Base-by-base conservation (phyloP, 2,329 filamentous ascomycete genomes). In the Alternaria postmessia region DNA sequence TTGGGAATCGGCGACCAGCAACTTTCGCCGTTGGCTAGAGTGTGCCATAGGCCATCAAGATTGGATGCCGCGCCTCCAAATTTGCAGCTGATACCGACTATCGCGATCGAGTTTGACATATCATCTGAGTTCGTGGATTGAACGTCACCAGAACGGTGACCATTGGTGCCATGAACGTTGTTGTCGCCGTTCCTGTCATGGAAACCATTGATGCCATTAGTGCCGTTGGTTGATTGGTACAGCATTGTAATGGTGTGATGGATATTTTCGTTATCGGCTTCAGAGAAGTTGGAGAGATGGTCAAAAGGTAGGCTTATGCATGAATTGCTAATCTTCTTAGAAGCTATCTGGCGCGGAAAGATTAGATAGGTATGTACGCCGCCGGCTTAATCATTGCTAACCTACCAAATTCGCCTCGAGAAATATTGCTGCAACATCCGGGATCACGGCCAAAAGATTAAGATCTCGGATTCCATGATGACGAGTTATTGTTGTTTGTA, bases 51-150 rank as follows among this genome's bases (percentile, higher is more conserved):
- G 18, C n/a, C 43, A 32, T 47, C 26, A 16, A 47, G 43, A 11
- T 47, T 47, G 18, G 28, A 32, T 20, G 44, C 28, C 7, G 44
- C 18, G 16, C 28, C 44, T 22, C 44, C 44, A 7, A 47, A 47
- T 8, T 34, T 47, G 44, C 44, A 47, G 28, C 44, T 47, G n/a
- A 47, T 47, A 2, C 44, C 44, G n/a, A 47, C 44, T 32, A 47
- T 47, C 9, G 44, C 28, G 18, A 47, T 47, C 7, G 44, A 30
- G 1, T 47, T 47, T 11, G 28, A 32, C 3, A 22, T 5, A 1
- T 22, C 28, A 47, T 47, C 44, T 7, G 26, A 32, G 28, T 11
- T 47, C 4, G 43, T 12, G 18, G 20, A 26, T 32, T 26, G 43
- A 32, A n/a, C 26, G n/a, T n/a, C 16, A 30, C 30, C n/a, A 3